Conservation (phyloP, 1,139 yeast species). For the Hansenula lynferdii region DNA sequence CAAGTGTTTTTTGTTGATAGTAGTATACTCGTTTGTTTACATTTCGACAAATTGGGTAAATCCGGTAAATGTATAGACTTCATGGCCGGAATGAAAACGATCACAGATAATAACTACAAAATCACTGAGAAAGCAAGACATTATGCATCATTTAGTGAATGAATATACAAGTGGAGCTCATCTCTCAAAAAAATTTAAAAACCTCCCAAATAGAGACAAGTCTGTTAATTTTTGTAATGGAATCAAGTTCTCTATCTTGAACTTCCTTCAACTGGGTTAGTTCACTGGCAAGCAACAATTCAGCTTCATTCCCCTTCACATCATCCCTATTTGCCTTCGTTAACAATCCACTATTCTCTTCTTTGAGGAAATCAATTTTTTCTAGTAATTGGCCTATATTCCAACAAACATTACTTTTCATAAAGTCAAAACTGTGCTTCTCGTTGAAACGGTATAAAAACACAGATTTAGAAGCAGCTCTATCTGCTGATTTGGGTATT, state of each 20-base stretch:
- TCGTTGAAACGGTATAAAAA: constrained; percentile 74
- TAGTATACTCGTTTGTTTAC: constrained; percentile 4
- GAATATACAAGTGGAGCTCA: neutral
- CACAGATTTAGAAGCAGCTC: constrained; percentile 87
- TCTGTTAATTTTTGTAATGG: constrained; percentile 51
- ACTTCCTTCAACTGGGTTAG: constrained; percentile 62
- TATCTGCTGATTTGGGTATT: constrained; percentile 85
- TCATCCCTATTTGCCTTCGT: constrained; percentile 86
- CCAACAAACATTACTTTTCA: constrained; percentile 54
- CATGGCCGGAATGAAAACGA: too few species aligned
- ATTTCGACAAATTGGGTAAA: constrained; percentile 2
- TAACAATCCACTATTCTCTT: constrained; percentile 60
- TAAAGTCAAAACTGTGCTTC: constrained; percentile 40
- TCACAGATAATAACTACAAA: too few species aligned
- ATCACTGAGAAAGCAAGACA: too few species aligned
- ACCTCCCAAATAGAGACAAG: constrained; percentile 49
- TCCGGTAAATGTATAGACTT: neutral
- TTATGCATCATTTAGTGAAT: too few species aligned
- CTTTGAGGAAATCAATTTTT: constrained; percentile 51
- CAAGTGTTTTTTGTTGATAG: neutral
- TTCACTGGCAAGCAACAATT: constrained; percentile 70
- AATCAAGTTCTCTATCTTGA: constrained; percentile 50
- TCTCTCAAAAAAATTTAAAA: constrained; percentile 31
- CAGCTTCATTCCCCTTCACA: constrained; percentile 78
- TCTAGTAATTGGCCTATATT: constrained; percentile 63